phyloP scores from a whole-genome alignment of 2,329 filamentous ascomycete genomes.

The Periconia sp. region DNA sequence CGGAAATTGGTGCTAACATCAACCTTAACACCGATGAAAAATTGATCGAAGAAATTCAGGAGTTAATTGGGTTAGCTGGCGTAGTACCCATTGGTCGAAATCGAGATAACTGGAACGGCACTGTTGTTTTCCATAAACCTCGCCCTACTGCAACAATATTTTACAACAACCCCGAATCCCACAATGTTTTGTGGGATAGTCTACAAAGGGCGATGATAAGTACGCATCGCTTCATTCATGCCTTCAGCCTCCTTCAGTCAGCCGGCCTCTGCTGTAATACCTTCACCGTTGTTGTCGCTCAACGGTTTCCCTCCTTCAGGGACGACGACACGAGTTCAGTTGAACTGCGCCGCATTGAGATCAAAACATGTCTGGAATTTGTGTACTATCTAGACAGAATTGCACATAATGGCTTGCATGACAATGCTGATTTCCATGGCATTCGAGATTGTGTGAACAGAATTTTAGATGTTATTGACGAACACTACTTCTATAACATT shows the following conservation, averaged over 20 bases:
- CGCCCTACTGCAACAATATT: not conserved
- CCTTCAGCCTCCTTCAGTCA: not conserved
- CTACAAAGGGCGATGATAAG: not conserved
- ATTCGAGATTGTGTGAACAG: too few relatives aligned
- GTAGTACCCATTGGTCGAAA: not conserved
- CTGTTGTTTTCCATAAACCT: not conserved
- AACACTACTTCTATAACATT: not conserved
- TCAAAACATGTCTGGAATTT: not conserved
- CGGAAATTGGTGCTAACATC: not conserved
- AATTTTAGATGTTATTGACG: not conserved
- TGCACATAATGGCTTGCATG: not conserved
- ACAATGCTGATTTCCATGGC: not conserved
- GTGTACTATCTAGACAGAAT: not conserved
- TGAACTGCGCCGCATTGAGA: not conserved
- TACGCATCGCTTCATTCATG: not conserved
- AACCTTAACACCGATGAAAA: not conserved
- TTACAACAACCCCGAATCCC: not conserved
- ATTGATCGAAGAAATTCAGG: not conserved
- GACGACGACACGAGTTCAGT: not conserved
- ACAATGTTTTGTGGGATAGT: not conserved
- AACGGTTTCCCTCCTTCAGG: not conserved
- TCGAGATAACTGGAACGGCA: not conserved
- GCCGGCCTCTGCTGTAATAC: not conserved
- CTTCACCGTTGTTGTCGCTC: not conserved
- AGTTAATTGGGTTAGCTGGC: slow-evolving; percentile 2